A percentile compares a stretch with the other conserved stretches of the same genome.
These are phyloP conservation scores for Buddleja alternifolia DNA, from an alignment of 257 asterid species.

Conservation along the genomic window DNA sequence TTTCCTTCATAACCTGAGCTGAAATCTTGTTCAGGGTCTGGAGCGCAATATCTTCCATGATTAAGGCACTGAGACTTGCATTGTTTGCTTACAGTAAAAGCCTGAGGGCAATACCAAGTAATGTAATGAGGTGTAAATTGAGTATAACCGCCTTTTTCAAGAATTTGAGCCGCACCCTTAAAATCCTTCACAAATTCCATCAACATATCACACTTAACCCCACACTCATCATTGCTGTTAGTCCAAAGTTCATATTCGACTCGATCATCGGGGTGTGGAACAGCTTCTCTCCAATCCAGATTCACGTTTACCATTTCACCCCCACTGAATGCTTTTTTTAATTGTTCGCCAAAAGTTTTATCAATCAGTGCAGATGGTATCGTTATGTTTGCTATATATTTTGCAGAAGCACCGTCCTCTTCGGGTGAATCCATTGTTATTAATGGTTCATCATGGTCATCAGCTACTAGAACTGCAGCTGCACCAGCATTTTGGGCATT, in stretches of 20 bases:
- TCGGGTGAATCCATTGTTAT: conserved; percentile 57
- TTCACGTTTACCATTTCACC: conserved; percentile 57
- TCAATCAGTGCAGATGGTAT: conserved; percentile 56
- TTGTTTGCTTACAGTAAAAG: conserved; percentile 52
- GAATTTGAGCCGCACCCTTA: conserved; percentile 59
- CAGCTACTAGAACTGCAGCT: conserved; percentile 60
- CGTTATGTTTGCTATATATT: conserved; percentile 49
- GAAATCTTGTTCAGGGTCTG: conserved; percentile 61
- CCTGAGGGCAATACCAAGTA: conserved; percentile 62
- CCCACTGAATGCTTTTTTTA: conserved; percentile 38
- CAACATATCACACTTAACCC: conserved; percentile 53
- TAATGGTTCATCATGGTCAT: conserved; percentile 44
- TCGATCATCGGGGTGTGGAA: conserved; percentile 58
- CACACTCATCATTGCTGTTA: conserved; percentile 53
- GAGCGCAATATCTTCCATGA: conserved; percentile 59
- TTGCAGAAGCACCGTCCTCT: conserved; percentile 44
- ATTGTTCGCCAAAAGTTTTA: conserved; percentile 46
- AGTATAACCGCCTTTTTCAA: conserved; percentile 57
- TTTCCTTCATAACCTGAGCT: conserved; percentile 58
- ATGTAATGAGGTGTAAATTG: conserved; percentile 56
- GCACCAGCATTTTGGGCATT: conserved; percentile 62
- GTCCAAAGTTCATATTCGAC: conserved; percentile 63
- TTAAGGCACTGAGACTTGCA: conserved; percentile 59
- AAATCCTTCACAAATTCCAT: conserved; percentile 53
- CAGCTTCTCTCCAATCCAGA: conserved; percentile 64